These are phyloP conservation scores for Phytopythium ostracodes DNA, from an alignment of 352 stramenopile species.

Conservation along the genomic window DNA sequence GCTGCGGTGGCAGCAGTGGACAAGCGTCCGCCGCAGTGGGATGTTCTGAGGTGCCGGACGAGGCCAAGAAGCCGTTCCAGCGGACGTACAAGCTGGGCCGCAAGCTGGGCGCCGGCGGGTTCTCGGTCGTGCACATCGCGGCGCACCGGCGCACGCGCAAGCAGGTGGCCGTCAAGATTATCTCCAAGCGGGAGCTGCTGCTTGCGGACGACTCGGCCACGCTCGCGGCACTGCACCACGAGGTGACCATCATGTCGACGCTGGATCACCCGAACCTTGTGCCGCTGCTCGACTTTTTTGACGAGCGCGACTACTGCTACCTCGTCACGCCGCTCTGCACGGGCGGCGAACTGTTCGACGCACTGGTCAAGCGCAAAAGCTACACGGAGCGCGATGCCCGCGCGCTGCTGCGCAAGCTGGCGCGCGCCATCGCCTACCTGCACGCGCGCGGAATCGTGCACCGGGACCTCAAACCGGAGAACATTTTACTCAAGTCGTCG, in stretches of 20 bases:
- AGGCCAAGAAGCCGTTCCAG: conserved; percentile 48
- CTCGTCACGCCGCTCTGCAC: conserved; percentile 75
- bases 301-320: conserved; percentile 75
- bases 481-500: conserved; percentile 82
- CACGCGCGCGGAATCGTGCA: conserved; percentile 92
- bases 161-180: conserved; percentile 80
- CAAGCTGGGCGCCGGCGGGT: conserved; percentile 83
- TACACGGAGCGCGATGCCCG: conserved; percentile 96
- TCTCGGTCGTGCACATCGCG: conserved; percentile 86
- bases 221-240: conserved; percentile 58
- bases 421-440: conserved; percentile 90
- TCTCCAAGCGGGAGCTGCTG: conserved; percentile 53
- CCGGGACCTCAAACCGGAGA: conserved; percentile 88
- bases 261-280: conserved; percentile 75
- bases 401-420: conserved; percentile 87
- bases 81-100: conserved; percentile 76
- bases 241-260: conserved; percentile 40
- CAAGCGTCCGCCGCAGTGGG: conserved; percentile 13
- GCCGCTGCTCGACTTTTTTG: conserved; percentile 68
- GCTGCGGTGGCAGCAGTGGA: conserved; percentile 50
- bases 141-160: conserved; percentile 68
- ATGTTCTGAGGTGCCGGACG: conserved; percentile 7
- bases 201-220: conserved; percentile 22
- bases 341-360: conserved; percentile 95
- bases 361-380: conserved; percentile 90